Percentiles rank a stretch among this genome's conserved stretches.
phyloP scores from a whole-genome alignment of 495 filamentous ascomycete species.

The Penicillium bovifimosum region DNA sequence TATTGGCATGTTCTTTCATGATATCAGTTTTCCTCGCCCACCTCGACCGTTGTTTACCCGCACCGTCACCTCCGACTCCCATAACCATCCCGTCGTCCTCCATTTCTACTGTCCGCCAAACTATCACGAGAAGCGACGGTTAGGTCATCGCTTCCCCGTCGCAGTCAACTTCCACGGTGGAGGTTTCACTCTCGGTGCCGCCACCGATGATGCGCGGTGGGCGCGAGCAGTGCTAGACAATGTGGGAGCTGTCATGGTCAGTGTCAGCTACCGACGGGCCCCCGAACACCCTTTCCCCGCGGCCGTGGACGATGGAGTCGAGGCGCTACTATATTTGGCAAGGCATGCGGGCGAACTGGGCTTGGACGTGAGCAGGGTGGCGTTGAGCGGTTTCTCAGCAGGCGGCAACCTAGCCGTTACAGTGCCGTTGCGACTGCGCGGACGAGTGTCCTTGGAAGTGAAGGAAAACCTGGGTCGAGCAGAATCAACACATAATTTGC shows the following conservation, averaged over 20 bases:
- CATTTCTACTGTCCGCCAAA: constrained; percentile 74
- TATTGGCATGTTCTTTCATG: constrained; percentile 74
- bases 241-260: constrained; percentile 59
- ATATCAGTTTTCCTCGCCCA: constrained; percentile 59
- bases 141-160: constrained; percentile 47
- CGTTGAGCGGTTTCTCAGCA: constrained; percentile 78
- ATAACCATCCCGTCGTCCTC: constrained; percentile 54
- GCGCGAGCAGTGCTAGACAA: constrained; percentile 49
- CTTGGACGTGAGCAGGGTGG: constrained; percentile 58
- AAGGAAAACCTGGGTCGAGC: constrained; percentile 27
- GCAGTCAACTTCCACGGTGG: constrained; percentile 75
- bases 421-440: constrained; percentile 61
- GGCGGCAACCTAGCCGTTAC: constrained; percentile 85
- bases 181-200: constrained; percentile 67
- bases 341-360: constrained; percentile 49
- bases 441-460: constrained; percentile 21
- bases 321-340: constrained; percentile 62
- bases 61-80: constrained; percentile 51
- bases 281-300: constrained; percentile 75
- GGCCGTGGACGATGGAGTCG: constrained; percentile 69
- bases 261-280: constrained; percentile 70
- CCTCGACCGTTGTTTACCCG: constrained; percentile 62
- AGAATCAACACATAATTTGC: constrained; percentile 37
- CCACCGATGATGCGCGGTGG: constrained; percentile 70
- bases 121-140: constrained; percentile 42